A percentile compares a stretch with the other conserved stretches of the same genome.
Evolutionary conservation across 2,329 filamentous ascomycete genomes (phyloP).

Genomic region (Paecilomyces sp.): DNA sequence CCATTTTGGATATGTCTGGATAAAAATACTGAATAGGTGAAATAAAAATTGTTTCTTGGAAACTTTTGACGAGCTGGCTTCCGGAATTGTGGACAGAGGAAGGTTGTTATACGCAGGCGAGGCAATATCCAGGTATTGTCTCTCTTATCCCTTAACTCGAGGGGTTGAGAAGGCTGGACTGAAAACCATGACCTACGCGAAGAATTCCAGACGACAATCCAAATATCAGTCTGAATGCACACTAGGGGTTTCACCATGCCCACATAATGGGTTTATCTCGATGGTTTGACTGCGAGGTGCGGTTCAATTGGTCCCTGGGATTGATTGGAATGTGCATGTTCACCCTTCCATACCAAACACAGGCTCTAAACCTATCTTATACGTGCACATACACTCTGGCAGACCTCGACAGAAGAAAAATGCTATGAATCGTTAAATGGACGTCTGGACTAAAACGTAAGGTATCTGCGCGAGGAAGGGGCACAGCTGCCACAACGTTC

Average conservation of each 20-base stretch:
- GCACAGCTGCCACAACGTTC: background rate
- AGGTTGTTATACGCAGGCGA: too few species aligned
- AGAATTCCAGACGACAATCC: background rate
- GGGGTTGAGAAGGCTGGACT: background rate
- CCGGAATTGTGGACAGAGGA: background rate
- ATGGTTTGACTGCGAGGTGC: background rate
- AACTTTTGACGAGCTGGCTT: background rate
- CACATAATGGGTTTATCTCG: background rate
- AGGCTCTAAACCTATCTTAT: background rate
- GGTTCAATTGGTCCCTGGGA: background rate
- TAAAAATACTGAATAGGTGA: background rate
- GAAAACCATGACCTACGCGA: background rate
- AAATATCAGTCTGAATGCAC: background rate
- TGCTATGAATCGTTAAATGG: background rate
- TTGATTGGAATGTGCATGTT: background rate
- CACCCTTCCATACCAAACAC: background rate
- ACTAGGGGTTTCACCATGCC: background rate
- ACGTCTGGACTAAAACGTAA: background rate
- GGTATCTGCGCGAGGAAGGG: background rate
- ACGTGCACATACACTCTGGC: background rate
- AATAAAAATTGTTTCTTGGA: background rate
- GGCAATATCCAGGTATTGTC: background rate
- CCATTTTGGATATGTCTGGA: background rate
- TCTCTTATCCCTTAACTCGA: background rate
- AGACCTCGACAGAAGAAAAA: background rate